Percentiles rank a stretch among this genome's conserved stretches.
Conservation (phyloP, 2,329 filamentous ascomycete species). For the Clathrospora elynae region DNA sequence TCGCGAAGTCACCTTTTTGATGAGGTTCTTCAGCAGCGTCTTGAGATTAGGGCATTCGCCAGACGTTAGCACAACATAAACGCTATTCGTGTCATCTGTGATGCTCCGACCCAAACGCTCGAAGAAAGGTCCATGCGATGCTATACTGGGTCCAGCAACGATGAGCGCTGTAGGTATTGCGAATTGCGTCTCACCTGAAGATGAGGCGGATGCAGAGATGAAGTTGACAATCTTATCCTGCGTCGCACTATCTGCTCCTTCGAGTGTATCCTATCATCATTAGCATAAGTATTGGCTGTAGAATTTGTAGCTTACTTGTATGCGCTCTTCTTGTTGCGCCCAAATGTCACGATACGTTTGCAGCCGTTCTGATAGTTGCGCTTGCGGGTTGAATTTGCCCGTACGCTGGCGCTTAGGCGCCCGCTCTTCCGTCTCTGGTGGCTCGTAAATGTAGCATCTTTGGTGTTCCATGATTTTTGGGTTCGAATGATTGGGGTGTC, state of each 20-base stretch:
- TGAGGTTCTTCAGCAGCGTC: constrained; percentile 72
- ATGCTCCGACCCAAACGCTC: constrained; percentile 63
- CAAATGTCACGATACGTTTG: constrained; percentile 67
- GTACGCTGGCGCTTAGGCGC: constrained; percentile 51
- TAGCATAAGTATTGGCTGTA: constrained; percentile 6
- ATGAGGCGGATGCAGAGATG: constrained; percentile 37
- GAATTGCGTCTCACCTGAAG: constrained; percentile 36
- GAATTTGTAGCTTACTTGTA: constrained; percentile 56
- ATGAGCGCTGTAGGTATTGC: constrained; percentile 73
- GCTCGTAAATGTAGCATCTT: constrained; percentile 55
- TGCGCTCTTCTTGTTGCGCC: constrained; percentile 65
- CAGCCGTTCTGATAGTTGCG: constrained; percentile 56
- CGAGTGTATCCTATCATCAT: constrained; percentile 43
- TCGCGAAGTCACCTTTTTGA: constrained; percentile 65
- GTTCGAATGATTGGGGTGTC: not conserved
- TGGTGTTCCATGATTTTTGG: constrained; percentile 56
- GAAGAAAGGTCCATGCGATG: constrained; percentile 75
- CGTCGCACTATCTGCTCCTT: constrained; percentile 48
- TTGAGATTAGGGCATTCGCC: constrained; percentile 76
- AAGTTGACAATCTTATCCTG: constrained; percentile 49
- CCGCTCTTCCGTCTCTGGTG: constrained; percentile 40
- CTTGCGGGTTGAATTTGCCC: constrained; percentile 33
- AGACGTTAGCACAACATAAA: constrained; percentile 70
- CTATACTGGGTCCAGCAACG: constrained; percentile 77
- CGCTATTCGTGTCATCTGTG: constrained; percentile 53